A percentile compares a stretch with the other conserved stretches of the same genome.
Evolutionary conservation across 805 yeast species (phyloP).

Genomic region (Brettanomyces sp.): DNA sequence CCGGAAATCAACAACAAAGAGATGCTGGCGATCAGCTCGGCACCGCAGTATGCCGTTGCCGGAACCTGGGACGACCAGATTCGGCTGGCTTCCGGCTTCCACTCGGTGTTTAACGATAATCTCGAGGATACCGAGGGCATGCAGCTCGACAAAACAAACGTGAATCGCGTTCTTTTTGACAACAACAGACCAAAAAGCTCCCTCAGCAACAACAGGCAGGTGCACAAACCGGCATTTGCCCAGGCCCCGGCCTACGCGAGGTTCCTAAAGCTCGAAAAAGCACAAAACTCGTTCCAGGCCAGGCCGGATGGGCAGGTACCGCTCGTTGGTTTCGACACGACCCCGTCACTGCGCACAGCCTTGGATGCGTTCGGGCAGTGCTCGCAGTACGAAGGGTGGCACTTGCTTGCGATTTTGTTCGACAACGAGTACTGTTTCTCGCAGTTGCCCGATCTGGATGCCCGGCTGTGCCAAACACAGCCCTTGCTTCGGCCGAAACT

Average conservation of each 20-base stretch:
- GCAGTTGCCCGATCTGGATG: slow-evolving; percentile 3
- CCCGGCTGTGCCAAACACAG: slow-evolving; percentile 4
- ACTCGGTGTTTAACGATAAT: slow-evolving; percentile 27
- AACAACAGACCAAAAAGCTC: slow-evolving; percentile 6
- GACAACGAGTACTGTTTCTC: slow-evolving; percentile 27
- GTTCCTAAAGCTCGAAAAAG: slow-evolving; percentile 10
- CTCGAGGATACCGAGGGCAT: slow-evolving; percentile 8
- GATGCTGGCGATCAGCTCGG: slow-evolving; percentile 30
- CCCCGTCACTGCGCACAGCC: slow-evolving; percentile 24
- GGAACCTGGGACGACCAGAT: slow-evolving; percentile 60
- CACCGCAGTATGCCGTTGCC: slow-evolving; percentile 39
- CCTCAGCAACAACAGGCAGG: slow-evolving; percentile 2
- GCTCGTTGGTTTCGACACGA: slow-evolving; percentile 19
- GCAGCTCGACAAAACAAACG: slow-evolving; percentile 11
- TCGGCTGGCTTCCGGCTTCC: slow-evolving; percentile 38
- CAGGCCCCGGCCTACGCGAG: slow-evolving; percentile 4
- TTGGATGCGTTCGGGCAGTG: slow-evolving; percentile 6
- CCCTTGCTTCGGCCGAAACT: slow-evolving; percentile 6
- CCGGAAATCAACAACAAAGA: slow-evolving; percentile 47
- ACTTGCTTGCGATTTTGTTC: slow-evolving; percentile 55
- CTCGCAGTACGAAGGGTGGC: slow-evolving; percentile 32
- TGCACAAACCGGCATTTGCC: slow-evolving; percentile 3
- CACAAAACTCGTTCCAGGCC: background rate
- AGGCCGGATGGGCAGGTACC: slow-evolving; percentile 28
- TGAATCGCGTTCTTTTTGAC: slow-evolving; percentile 14